Base-by-base conservation (phyloP, 2,329 filamentous ascomycete species). In the Chaetomium globosum region DNA sequence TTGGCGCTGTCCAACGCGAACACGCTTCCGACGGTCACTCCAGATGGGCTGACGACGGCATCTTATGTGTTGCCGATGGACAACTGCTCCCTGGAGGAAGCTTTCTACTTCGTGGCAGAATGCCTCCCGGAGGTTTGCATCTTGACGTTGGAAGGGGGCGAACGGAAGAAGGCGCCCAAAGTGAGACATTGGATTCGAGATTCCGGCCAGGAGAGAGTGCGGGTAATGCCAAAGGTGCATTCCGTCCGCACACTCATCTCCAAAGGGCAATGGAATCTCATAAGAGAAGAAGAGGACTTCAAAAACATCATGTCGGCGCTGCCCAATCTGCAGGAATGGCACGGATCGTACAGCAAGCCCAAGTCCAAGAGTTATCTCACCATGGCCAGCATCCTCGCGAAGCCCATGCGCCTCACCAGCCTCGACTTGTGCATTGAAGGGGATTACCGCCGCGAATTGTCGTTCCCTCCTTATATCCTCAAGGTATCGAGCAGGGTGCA, bases 231-330 rank as follows among this genome's bases (percentile, higher is more conserved):
- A 21, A 71, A 68, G 23, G 78, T 90, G 3, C 75, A 79, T 3
- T 83, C 84, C 2, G 83, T 92, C 36, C 83, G 83, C 61, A 91
- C 88, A 0, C 81, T 92, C 23, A 85, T 92, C 52, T 89, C 89
- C 75, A 87, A 89, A 71, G 89, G 89, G 7, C 88, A 91, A 70
- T 93, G 89, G 89, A 92, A 92, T 72, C 81, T 92, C 31, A 89
- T 91, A 75, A 82, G 89, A 55, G 80, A 83, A 19, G 78, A 84
- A 52, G 77, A 80, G 21, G 88, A 92, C 74, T 92, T 90, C 76
- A 77, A 81, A 63, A 81, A 80, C 59, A 82, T 93, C 58, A 80
- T 86, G 23, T 75, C 78, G 13, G 88, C 89, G 5, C 74, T 92
- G 52, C 90, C 90, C 1, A 87, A 85, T 67, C 77, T 92, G n/a